Evolutionary conservation across 192 early-diverging fungal genomes (phyloP), one percentile per base, ranked within the genome.

Genomic region (Coemansia javaensis): DNA sequence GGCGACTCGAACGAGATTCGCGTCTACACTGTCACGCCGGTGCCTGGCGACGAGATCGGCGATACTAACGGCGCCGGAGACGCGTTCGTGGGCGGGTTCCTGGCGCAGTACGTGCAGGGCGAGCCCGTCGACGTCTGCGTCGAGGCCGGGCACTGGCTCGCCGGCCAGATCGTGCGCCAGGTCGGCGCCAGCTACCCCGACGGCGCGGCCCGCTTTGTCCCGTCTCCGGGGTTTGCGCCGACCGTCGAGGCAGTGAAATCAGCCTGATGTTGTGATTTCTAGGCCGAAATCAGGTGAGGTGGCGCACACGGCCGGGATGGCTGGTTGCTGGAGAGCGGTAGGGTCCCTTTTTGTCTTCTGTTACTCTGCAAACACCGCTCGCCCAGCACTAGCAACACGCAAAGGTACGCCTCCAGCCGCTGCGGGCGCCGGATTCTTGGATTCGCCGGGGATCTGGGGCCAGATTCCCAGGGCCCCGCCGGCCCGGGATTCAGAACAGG

Each of bases 31-130:
- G 79, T 86, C 16, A 78, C 73, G 39, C 75, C 78, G 21, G 79
- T 88, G 31, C 62, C 68, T 6, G 53, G 59, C 44, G 53, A 70
- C 25, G 81, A 93, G 53, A 91, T 98, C 57, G 87, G 90, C 40
- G 95, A 98, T 65, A 90, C 91, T 63, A 99, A 99, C 75, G 96
- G 92, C 53, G 94, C 94, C 54, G 96, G 96, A 60, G 96, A 99
- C 77, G 93, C 90, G 22, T 99, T 97, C 77, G 82, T 81, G 51
- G 96, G 90, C 40, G 96, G 91, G 22, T 99, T 96, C 81, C 54
- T 97, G 53, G 76, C 87, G 50, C 84, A 90, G 69, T 80, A 81
- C 44, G 84, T 90, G 44, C 84, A 83, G 69, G 90, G 89, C 41
- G 68, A 79, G 40, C 50, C 63, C 20, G 48, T 87, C 32, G 79